Evolutionary conservation across 129 eudicot genomes (phyloP).

Genomic region (Artemisia annua): DNA sequence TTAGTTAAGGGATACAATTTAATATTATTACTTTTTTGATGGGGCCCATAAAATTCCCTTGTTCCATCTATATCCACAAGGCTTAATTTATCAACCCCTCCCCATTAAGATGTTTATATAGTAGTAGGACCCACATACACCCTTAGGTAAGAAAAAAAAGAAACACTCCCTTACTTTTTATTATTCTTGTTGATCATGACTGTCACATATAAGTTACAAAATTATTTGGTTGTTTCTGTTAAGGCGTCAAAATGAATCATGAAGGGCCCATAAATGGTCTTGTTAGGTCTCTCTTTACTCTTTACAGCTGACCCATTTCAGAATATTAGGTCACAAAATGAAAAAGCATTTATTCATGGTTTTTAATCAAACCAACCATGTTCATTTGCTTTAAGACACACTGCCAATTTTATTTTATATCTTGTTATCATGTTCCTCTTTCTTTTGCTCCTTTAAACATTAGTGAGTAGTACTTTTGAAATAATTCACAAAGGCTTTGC

Average conservation of each 20-base stretch:
- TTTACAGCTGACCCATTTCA: conserved; percentile 23
- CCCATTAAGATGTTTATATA: too few species aligned
- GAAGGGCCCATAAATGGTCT: conserved; percentile 8
- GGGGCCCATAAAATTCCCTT: too few species aligned
- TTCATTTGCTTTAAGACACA: conserved; percentile 10
- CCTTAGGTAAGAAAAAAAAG: too few species aligned
- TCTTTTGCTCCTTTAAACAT: neutral
- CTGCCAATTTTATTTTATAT: neutral
- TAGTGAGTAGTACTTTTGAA: neutral
- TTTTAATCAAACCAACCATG: conserved; percentile 21
- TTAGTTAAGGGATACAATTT: too few species aligned
- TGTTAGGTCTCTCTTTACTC: neutral
- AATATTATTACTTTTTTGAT: too few species aligned
- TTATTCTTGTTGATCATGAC: neutral
- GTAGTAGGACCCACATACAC: too few species aligned
- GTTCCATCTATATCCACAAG: too few species aligned
- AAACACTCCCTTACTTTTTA: neutral
- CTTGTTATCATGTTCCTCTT: neutral
- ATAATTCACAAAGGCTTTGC: neutral
- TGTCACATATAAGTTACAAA: neutral
- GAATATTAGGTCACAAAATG: conserved; percentile 28
- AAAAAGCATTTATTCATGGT: conserved; percentile 8
- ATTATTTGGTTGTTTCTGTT: conserved; percentile 16
- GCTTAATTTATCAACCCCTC: too few species aligned
- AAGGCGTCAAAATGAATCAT: conserved; percentile 6